Evolutionary conservation across 371 early-diverging fungal genomes (phyloP).

Genomic region (Blakeslea trispora): DNA sequence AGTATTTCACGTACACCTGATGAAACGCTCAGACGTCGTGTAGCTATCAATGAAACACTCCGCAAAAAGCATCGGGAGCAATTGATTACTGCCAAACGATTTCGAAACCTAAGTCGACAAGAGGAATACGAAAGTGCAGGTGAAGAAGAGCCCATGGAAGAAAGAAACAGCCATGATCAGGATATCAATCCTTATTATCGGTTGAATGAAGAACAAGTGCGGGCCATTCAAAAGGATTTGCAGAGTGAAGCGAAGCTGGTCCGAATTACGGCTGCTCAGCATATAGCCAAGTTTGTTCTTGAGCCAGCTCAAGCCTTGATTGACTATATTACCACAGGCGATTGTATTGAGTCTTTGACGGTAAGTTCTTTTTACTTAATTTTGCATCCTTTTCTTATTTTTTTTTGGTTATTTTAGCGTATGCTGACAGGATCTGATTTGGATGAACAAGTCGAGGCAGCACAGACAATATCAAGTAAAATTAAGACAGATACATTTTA

Average conservation of each 20-base stretch:
- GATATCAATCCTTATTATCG: slow-evolving; percentile 32
- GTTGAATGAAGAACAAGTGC: slow-evolving; percentile 29
- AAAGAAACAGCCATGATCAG: slow-evolving; percentile 23
- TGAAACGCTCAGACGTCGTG: slow-evolving; percentile 37
- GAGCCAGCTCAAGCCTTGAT: slow-evolving; percentile 54
- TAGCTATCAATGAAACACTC: slow-evolving; percentile 45
- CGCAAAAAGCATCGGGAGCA: slow-evolving; percentile 57
- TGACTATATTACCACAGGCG: slow-evolving; percentile 47
- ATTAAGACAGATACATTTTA: too few relatives aligned
- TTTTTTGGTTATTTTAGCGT: slow-evolving; percentile 7
- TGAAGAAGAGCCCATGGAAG: slow-evolving; percentile 28
- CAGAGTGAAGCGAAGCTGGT: slow-evolving; percentile 29
- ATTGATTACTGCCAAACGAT: slow-evolving; percentile 56
- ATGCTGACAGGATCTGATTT: slow-evolving; percentile 40
- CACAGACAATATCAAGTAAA: slow-evolving; percentile 70
- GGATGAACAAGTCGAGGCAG: slow-evolving; percentile 66
- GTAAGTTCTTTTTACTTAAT: slow-evolving; percentile 25
- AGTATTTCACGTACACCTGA: slow-evolving; percentile 45
- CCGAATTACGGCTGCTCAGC: slow-evolving; percentile 46
- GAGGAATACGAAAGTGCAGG: slow-evolving; percentile 30
- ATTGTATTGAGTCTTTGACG: slow-evolving; percentile 47
- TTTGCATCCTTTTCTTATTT: not conserved
- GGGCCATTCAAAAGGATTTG: slow-evolving; percentile 29
- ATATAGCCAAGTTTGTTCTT: slow-evolving; percentile 44
- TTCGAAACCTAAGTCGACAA: slow-evolving; percentile 41